Evolutionary conservation across 2,329 filamentous ascomycete species (phyloP), one percentile per base, ranked within the genome.

Genomic region (Blastomyces percursus): DNA sequence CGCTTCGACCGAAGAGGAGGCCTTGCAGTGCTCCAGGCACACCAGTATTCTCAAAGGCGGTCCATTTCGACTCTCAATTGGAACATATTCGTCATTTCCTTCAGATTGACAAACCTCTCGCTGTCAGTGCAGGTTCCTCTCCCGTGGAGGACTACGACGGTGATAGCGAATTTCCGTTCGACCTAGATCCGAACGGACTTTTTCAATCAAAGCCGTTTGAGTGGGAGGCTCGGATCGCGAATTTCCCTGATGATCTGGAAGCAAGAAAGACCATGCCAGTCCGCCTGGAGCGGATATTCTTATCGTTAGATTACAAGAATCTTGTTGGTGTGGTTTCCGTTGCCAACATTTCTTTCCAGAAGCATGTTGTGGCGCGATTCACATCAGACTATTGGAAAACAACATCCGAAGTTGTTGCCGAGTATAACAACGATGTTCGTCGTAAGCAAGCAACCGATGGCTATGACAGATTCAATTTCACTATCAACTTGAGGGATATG

Each of bases 331-430:
- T 86, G 21, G 83, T 96, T 60, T 89, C 86, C 8, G 92, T 96
- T 27, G 86, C 88, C 72, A 99, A 99, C 75, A 76, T 97, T 52
- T 85, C 91, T 0, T 99, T 96, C 77, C 84, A 92, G 61, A 99
- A 99, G 77, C 76, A 81, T 6, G 90, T 99, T 61, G 86, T 88
- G n/a, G 93, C 91, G 74, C 86, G 94, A 59, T 99, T 99, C 75
- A 99, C 94, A 0, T 83, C 96, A 56, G 94, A 99, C 75, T 94
- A 96, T 77, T 99, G 94, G 94, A 96, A 96, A 81, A 99, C 94
- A 0, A 95, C 92, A 0, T 99, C 94, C 0, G 94, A 99, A 73
- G 89, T 97, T 1, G 82, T 83, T 46, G 93, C 90, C n/a, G 91
- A 96, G 70, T 99, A 85, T 78, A 87, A 86, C 73, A 84, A 89